Conservation (phyloP, 2,329 filamentous ascomycete genomes). For the Venturia effusa region DNA sequence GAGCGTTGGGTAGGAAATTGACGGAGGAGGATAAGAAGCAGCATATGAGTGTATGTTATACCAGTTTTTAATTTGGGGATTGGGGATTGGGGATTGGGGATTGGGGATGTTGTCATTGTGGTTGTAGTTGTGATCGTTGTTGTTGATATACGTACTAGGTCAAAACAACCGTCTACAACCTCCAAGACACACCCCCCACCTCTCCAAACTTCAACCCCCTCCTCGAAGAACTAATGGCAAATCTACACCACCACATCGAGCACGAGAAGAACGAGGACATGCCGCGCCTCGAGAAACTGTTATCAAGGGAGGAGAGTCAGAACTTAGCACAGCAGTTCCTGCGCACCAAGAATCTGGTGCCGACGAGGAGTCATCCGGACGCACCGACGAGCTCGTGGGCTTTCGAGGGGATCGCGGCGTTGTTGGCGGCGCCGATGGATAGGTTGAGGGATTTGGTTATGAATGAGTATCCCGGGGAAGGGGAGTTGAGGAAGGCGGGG, state of each 20-base stretch:
- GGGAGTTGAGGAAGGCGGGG: neutral
- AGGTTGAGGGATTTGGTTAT: constrained; percentile 2
- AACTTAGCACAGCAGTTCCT: constrained; percentile 14
- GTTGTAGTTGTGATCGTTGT: too few species aligned
- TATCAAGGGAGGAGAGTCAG: constrained; percentile 14
- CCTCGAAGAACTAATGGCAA: constrained; percentile 14
- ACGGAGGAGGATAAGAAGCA: constrained; percentile 13
- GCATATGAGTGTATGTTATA: constrained; percentile 12
- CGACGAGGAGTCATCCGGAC: constrained; percentile 13
- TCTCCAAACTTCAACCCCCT: constrained; percentile 14
- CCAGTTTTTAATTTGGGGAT: too few species aligned
- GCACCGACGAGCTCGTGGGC: constrained; percentile 7
- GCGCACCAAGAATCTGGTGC: constrained; percentile 16
- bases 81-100: too few species aligned
- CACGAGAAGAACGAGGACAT: constrained; percentile 17
- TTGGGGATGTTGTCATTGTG: too few species aligned
- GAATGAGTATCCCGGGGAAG: constrained; percentile 1
- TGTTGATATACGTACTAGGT: neutral
- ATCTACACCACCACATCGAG: constrained; percentile 16
- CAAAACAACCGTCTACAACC: neutral
- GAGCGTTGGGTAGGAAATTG: constrained; percentile 13
- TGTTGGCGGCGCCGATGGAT: constrained; percentile 3
- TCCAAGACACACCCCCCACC: neutral
- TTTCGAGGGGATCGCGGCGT: neutral
- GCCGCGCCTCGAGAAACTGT: constrained; percentile 15